Evolutionary conservation across 495 filamentous ascomycete species (phyloP), one percentile per base, ranked within the genome.

Genomic region (Stereocaulon alpinum): DNA sequence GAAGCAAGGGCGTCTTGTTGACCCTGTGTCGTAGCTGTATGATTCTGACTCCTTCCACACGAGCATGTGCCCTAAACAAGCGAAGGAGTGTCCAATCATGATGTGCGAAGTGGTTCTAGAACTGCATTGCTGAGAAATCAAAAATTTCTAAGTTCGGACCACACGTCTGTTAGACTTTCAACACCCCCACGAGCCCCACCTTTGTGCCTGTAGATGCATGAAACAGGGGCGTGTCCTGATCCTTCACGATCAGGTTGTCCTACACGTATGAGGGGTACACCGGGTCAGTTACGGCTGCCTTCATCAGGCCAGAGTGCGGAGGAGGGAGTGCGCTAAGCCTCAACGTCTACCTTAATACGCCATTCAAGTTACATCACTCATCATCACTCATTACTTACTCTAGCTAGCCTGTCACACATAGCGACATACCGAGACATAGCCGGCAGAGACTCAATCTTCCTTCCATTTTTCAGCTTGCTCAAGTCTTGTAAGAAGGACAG

Each of bases 71-170:
- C 37, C 41, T 7, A 20, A 29, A 20, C 11, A 27, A 49, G 24
- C 22, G 34, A 50, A 15, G 22, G n/a, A 30, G 40, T 24, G 45
- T 27, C 56, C 32, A 59, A 59, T 59, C 47, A 51, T 7, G 10
- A 20, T n/a, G 15, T 9, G 17, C 18, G 15, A 2, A 50, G 17
- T 37, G 6, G 34, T 37, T 37, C 34, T 37, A 37, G 34, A 37
- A 24, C 24, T 37, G 34, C 24, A 9, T 50, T 30, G 47, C 27
- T 50, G 27, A 50, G 47, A 50, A 50, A 50, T 50, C 47, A 50
- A 50, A 27, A 5, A 17, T 17, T 48, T 27, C 45, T 48, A 27
- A 24, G 6, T n/a, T 48, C 29, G 22, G 29, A 27, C 22, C 29
- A 48, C 27, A 9, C 17, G 24, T 24, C 24, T 24, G 24, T 24